Evolutionary conservation across 306 rosid genomes (phyloP), one percentile per base, ranked within the genome.

Genomic region (Canavalia ensiformis): DNA sequence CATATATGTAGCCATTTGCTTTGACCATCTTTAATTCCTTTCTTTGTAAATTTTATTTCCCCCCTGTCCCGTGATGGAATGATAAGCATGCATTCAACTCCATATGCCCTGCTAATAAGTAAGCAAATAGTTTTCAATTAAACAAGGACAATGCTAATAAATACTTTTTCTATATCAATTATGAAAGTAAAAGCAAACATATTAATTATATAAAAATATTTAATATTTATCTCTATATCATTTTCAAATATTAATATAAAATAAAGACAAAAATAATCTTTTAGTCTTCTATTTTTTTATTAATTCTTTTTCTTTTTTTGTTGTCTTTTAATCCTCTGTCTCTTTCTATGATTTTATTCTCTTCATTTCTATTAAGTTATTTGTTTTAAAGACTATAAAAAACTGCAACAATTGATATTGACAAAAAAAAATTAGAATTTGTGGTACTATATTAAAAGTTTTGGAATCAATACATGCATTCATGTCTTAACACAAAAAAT

Each of bases 11-110:
- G 41, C 74, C 76, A 45, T 72, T 30, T 55, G 29, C 87, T 78
- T 83, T 83, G 64, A 77, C 83, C 62, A 63, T 51, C 33, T 41
- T 69, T 42, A 49, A 4, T 63, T 63, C 35, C 30, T 35, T 55
- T 54, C 74, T 63, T 62, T 37, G 1, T 46, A 12, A 10, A 47
- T 28, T 46, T 11, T 13, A 37, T 34, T 52, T 13, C 12, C 11
- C 29, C 29, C 29, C 1, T 4, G 52, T 11, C 77, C 52, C 51
- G 0, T 9, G 64, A 29, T 47, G 41, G 10, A 29, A 47, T 44
- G 7, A 9, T 49, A 28, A 8, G 51, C 30, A 13, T 12, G 1
- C 7, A 62, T 4, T 30, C 18, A 13, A 18, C 81, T 59, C n/a
- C 7, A 62, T 56, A 31, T 76, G 18, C 50, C 72, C 46, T 44